These are phyloP conservation scores for Ophiostoma fasciatum DNA, from an alignment of 2,329 filamentous ascomycete genomes.

Conservation along the genomic window DNA sequence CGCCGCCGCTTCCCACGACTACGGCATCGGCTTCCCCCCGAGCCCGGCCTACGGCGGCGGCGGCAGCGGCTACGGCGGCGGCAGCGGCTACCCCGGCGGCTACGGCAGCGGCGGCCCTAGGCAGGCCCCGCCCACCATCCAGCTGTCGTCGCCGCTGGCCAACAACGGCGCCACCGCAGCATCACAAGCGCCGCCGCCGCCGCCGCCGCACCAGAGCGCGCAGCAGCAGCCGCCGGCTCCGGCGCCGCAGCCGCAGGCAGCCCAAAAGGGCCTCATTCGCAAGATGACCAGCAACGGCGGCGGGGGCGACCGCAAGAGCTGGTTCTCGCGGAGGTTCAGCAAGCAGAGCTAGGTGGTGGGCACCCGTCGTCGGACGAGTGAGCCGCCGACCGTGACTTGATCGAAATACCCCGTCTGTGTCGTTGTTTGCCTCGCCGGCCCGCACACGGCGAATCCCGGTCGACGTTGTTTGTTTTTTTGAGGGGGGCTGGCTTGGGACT, in stretches of 20 bases:
- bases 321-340: constrained; percentile 74
- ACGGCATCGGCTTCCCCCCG: constrained; percentile 18
- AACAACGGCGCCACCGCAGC: neutral
- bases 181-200: neutral
- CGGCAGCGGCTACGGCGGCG: neutral
- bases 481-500: no score
- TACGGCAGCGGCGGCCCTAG: constrained; percentile 1
- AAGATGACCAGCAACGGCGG: constrained; percentile 18
- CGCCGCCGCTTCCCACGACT: neutral
- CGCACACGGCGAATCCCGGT: no score
- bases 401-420: no score
- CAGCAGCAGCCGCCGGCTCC: no score
- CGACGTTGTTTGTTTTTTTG: constrained; percentile 2
- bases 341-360: constrained; percentile 28
- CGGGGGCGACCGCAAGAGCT: constrained; percentile 71
- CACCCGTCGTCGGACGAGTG: no score
- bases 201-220: neutral
- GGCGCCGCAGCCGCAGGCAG: no score
- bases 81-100: neutral
- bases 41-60: neutral
- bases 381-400: no score
- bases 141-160: constrained; percentile 2
- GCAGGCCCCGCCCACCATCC: constrained; percentile 2
- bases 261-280: neutral
- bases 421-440: no score